Evolutionary conservation across 2,329 filamentous ascomycete genomes (phyloP).

Genomic region (Aureobasidium sp.): DNA sequence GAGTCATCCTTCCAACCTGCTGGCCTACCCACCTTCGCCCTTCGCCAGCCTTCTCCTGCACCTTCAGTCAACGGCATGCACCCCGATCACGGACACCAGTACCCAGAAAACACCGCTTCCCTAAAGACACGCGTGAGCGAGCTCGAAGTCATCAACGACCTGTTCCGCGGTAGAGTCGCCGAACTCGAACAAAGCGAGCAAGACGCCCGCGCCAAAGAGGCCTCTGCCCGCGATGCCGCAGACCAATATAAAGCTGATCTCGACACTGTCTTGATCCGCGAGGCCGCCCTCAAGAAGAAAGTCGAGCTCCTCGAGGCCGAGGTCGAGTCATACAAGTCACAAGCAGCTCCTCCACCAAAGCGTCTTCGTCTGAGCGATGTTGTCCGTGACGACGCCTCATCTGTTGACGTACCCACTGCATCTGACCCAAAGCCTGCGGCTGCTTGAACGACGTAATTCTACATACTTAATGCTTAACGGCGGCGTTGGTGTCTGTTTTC

Average conservation of each 20-base stretch:
- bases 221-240: slow-evolving; percentile 49
- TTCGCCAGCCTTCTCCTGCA: slow-evolving; percentile 50
- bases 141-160: slow-evolving; percentile 80
- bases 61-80: slow-evolving; percentile 50
- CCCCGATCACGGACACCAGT: slow-evolving; percentile 63
- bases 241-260: slow-evolving; percentile 50
- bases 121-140: slow-evolving; percentile 95
- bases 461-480: slow-evolving; percentile 5
- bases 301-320: slow-evolving; percentile 62
- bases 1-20: slow-evolving; percentile 58
- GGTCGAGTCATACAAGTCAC: background rate
- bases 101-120: slow-evolving; percentile 74
- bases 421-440: background rate
- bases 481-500: background rate
- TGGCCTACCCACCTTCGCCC: slow-evolving; percentile 33
- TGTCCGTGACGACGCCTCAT: slow-evolving; percentile 5
- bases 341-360: slow-evolving; percentile 8
- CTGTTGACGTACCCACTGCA: background rate
- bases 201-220: slow-evolving; percentile 52
- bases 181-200: slow-evolving; percentile 70
- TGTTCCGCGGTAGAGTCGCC: slow-evolving; percentile 58
- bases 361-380: slow-evolving; percentile 14
- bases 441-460: background rate
- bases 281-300: slow-evolving; percentile 72
- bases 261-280: slow-evolving; percentile 67